Conservation (phyloP, 805 yeast species). For the Hanseniaspora vineae region DNA sequence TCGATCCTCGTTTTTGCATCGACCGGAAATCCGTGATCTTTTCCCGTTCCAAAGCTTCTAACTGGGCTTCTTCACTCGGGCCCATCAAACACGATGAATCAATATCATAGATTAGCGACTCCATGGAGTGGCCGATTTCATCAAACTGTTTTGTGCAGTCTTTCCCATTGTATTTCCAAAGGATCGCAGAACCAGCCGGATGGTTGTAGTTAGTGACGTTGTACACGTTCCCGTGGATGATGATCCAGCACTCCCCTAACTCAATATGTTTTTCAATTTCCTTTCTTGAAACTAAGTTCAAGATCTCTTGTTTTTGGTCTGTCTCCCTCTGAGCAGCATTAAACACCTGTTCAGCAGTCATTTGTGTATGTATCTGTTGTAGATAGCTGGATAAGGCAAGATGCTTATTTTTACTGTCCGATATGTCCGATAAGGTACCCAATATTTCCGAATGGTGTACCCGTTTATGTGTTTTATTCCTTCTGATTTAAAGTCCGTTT, state of each 20-base stretch:
- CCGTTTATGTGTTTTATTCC: too few species aligned
- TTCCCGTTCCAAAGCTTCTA: background rate
- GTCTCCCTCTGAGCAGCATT: background rate
- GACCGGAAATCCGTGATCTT: background rate
- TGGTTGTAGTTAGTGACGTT: conserved; percentile 14
- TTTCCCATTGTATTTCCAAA: conserved; percentile 14
- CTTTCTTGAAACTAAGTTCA: background rate
- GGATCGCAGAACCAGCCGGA: conserved; percentile 16
- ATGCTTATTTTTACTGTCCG: too few species aligned
- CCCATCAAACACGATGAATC: conserved; percentile 42
- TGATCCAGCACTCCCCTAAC: conserved; percentile 14
- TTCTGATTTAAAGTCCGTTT: too few species aligned
- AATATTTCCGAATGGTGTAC: too few species aligned
- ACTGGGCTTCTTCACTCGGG: conserved; percentile 24
- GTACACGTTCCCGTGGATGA: conserved; percentile 15
- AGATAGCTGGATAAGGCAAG: too few species aligned
- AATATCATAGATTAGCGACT: conserved; percentile 27
- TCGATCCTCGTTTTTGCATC: background rate
- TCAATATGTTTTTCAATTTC: conserved; percentile 10
- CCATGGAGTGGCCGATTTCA: conserved; percentile 19
- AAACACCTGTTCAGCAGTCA: too few species aligned
- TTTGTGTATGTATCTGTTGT: too few species aligned
- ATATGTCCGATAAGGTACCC: too few species aligned
- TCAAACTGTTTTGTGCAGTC: conserved; percentile 17
- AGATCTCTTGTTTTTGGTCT: background rate